A percentile compares a stretch with the other conserved stretches of the same genome.
Evolutionary conservation across 2,329 filamentous ascomycete genomes (phyloP).

Genomic region (Xylaria sp.): DNA sequence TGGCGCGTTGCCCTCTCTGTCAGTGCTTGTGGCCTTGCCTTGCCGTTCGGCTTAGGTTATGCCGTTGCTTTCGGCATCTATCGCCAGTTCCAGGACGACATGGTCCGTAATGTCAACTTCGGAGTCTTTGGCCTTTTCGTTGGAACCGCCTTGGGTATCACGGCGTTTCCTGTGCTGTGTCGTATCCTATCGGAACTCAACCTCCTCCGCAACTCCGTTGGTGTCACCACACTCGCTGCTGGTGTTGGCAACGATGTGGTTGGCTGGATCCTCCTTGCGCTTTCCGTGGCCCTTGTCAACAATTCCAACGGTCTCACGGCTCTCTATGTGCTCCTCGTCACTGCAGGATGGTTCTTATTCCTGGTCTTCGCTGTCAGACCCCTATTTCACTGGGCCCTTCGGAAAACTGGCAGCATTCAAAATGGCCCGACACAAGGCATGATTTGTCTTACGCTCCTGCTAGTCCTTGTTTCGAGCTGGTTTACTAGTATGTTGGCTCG

Average conservation of each 20-base stretch:
- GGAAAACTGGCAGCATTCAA: constrained; percentile 69
- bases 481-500: constrained; percentile 40
- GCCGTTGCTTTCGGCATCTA: constrained; percentile 68
- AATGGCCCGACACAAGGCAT: constrained; percentile 84
- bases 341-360: constrained; percentile 69
- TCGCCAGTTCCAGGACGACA: constrained; percentile 50
- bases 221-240: constrained; percentile 84
- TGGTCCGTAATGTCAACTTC: constrained; percentile 31
- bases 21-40: constrained; percentile 61
- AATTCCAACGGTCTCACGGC: constrained; percentile 76
- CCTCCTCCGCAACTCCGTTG: constrained; percentile 74
- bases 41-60: constrained; percentile 67
- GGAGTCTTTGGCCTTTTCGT: constrained; percentile 63
- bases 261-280: constrained; percentile 85
- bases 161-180: constrained; percentile 84
- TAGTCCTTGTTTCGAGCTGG: constrained; percentile 65
- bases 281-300: constrained; percentile 91
- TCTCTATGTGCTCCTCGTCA: constrained; percentile 75
- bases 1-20: constrained; percentile 67
- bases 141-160: constrained; percentile 89
- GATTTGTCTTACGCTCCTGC: constrained; percentile 73
- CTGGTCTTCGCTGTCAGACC: constrained; percentile 69
- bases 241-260: constrained; percentile 90
- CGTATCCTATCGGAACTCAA: constrained; percentile 90
- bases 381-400: constrained; percentile 66